Evolutionary conservation across 306 rosid genomes (phyloP), one percentile per base, ranked within the genome.

Genomic region (Gastrolobium bilobum): DNA sequence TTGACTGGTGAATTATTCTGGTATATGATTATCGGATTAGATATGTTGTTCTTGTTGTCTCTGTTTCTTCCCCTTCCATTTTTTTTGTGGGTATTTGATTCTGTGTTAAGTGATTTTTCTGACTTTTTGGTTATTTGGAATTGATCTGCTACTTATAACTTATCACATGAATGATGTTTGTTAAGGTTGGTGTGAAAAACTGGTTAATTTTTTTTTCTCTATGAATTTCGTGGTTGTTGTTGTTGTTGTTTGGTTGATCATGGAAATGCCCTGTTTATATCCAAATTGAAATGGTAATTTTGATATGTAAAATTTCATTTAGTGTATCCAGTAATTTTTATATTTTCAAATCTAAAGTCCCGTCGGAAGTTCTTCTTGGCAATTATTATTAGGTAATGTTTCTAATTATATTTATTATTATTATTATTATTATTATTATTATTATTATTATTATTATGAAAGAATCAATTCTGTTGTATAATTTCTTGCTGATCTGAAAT

Each of bases 51-150:
- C 31, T 40, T 72, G 10, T 11, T 52, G 65, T 13, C 15, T 76
- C 20, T 76, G 60, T 48, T 52, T 42, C 34, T 46, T 42, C 54
- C 58, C 34, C 0, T 5, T 52, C 0, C 7, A 4, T 39, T 29
- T 1, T 68, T 34, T 74, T 13, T 85, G 73, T 48, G 73, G 64
- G 68, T 68, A 38, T 80, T 15, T 68, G 81, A 72, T 76, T 75
- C 15, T 65, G 42, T 59, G 54, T 51, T 29, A 11, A n/a, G 66
- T 67, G 43, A 34, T 86, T 67, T 51, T 77, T 65, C 37, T 4
- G 20, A 9, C 35, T 2, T 78, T 57, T 75, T 10, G 69, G 50
- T 78, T 31, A 34, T 46, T 68, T 30, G 51, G 8, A 59, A 75
- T 54, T 81, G 80, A 58, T 76, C 61, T 40, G 44, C 57, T 30